Evolutionary conservation across 257 asterid genomes (phyloP).

Genomic region (Penstemon newberryi): DNA sequence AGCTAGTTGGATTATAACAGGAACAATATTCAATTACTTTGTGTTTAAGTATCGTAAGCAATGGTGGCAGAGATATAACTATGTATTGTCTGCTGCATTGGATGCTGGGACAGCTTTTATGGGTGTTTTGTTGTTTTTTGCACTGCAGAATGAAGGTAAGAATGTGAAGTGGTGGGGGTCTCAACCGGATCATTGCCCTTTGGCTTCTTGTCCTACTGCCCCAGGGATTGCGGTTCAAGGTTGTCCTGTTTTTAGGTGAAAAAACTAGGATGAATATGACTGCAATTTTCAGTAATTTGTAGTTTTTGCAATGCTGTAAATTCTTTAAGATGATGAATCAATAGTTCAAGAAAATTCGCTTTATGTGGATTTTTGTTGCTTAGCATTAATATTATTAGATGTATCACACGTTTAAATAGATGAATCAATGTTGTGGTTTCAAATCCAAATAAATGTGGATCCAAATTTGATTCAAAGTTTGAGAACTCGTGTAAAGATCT

Average conservation of each 20-base stretch:
- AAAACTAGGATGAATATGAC: too few relatives aligned
- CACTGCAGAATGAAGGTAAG: constrained; percentile 68
- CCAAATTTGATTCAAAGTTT: too few relatives aligned
- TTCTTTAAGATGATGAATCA: too few relatives aligned
- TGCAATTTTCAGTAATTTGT: too few relatives aligned
- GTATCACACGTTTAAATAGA: too few relatives aligned
- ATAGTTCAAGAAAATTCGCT: too few relatives aligned
- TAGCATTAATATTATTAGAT: too few relatives aligned
- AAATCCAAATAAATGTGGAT: too few relatives aligned
- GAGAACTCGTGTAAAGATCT: too few relatives aligned
- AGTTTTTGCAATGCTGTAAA: too few relatives aligned
- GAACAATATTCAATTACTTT: constrained; percentile 77
- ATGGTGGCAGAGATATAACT: constrained; percentile 94
- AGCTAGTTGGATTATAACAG: constrained; percentile 85
- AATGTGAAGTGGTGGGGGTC: constrained; percentile 93
- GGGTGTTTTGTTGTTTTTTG: constrained; percentile 82
- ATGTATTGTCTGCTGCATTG: constrained; percentile 85
- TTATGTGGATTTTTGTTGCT: too few relatives aligned
- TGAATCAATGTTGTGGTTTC: too few relatives aligned
- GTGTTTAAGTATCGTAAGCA: constrained; percentile 70
- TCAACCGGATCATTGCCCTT: constrained; percentile 77
- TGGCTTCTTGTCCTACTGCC: constrained; percentile 93
- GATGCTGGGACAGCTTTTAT: constrained; percentile 97
- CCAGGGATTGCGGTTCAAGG: constrained; percentile 71
- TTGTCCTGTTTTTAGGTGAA: constrained; percentile 73